Evolutionary conservation across 2,329 filamentous ascomycete species (phyloP), one percentile per base, ranked within the genome.

Genomic region (Samsoniella hepiali): DNA sequence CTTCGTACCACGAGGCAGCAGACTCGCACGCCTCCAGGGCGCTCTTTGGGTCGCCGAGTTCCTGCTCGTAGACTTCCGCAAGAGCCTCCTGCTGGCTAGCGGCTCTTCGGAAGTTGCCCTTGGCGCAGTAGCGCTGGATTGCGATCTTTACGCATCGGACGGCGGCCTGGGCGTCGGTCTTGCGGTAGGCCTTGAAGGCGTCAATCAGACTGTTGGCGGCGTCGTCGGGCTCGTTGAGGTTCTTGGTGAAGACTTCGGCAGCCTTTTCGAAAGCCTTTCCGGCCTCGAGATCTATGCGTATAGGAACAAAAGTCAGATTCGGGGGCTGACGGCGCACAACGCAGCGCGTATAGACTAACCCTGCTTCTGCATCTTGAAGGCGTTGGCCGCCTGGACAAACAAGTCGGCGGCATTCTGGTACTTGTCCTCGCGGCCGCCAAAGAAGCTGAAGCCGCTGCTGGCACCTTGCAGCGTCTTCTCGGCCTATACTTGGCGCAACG

Each of bases 131-230:
- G 75, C 95, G 91, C 64, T 87, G 82, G 73, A 98, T 92, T 47
- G 93, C 90, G 68, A 88, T 80, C 67, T 92, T 86, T 63, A 97
- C 81, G 72, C 91, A 93, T 66, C 91, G 83, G 50, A 90, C 91
- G 17, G 93, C 94, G 71, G 94, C 89, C 73, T 91, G 83, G 27
- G 93, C 93, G 71, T 91, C 88, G 60, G 90, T 88, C 78, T 93
- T 96, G 71, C 89, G 86, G 80, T 97, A 98, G 65, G 92, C 90
- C 81, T 98, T 97, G 84, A 93, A 98, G 59, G 95, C 95, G 75
- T 98, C 93, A 71, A 89, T 86, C 65, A 93, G 81, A 55, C 90
- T 89, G 77, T 96, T 96, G 67, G 94, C 93, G 55, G 93, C 92
- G 74, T 98, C 95, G 74, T 96, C 91, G 49, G 90, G 91, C 73